phyloP scores from a whole-genome alignment of 2,329 filamentous ascomycete species.

The Apiospora rasikravindrae region DNA sequence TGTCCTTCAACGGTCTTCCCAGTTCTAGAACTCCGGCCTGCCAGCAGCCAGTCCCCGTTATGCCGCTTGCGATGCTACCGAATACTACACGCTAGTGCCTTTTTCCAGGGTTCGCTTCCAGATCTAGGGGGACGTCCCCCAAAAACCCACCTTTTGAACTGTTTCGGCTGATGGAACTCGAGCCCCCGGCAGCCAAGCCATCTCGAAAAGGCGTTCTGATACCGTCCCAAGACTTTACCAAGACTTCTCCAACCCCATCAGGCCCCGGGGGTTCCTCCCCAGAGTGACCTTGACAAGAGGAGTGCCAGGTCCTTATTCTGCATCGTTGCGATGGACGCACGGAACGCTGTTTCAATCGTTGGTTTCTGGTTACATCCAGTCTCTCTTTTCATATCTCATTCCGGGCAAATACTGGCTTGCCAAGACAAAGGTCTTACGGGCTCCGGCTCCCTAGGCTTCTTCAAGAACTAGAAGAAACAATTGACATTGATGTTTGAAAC shows the following conservation, averaged over 20 bases:
- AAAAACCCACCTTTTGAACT: background rate
- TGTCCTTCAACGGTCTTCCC: background rate
- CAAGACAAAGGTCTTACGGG: background rate
- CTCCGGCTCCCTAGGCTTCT: background rate
- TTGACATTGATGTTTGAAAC: slow-evolving; percentile 12
- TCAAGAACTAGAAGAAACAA: slow-evolving; percentile 6
- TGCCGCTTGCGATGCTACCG: background rate
- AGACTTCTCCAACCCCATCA: slow-evolving; percentile 5
- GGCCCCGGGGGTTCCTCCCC: background rate
- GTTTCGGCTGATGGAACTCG: slow-evolving; percentile 19
- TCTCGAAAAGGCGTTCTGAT: slow-evolving; percentile 15
- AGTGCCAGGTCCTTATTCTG: slow-evolving; percentile 1
- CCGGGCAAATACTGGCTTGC: background rate
- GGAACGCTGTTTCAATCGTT: slow-evolving; percentile 19
- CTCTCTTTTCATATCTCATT: background rate
- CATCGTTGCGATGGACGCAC: slow-evolving; percentile 3
- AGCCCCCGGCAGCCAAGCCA: slow-evolving; percentile 17
- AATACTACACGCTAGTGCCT: background rate
- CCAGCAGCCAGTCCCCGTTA: background rate
- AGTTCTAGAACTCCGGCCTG: slow-evolving; percentile 3
- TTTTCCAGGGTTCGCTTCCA: background rate
- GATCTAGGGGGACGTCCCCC: background rate
- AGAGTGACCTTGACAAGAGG: background rate
- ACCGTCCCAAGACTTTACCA: slow-evolving; percentile 20
- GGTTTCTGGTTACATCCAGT: slow-evolving; percentile 14